These are phyloP conservation scores for Gentiana straminea DNA, from an alignment of 257 asterid species.

Conservation along the genomic window DNA sequence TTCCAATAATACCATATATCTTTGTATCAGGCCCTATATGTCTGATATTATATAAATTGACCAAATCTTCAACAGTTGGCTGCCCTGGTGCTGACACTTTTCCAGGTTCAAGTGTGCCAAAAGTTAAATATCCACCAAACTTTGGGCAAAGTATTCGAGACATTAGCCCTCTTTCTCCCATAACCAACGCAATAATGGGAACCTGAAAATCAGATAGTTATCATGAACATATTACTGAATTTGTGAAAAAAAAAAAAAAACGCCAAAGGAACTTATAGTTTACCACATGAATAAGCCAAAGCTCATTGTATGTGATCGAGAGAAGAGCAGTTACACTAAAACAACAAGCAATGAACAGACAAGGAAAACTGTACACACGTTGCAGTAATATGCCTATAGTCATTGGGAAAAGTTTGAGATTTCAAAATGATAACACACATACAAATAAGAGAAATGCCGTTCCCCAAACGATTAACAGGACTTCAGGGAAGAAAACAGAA, in stretches of 20 bases:
- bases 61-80: slow-evolving; percentile 77
- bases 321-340: too few relatives aligned
- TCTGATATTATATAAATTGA: slow-evolving; percentile 71
- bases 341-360: too few relatives aligned
- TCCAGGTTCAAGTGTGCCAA: slow-evolving; percentile 75
- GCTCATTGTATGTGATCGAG: too few relatives aligned
- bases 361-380: too few relatives aligned
- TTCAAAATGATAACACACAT: too few relatives aligned
- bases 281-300: neutral
- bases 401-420: too few relatives aligned
- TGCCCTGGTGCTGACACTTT: slow-evolving; percentile 98
- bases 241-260: neutral
- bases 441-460: too few relatives aligned
- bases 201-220: slow-evolving; percentile 29
- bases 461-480: too few relatives aligned
- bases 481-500: too few relatives aligned
- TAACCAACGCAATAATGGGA: slow-evolving; percentile 92
- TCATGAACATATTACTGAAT: slow-evolving; percentile 1
- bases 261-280: neutral
- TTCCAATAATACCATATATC: slow-evolving; percentile 81
- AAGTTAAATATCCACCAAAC: slow-evolving; percentile 94
- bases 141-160: slow-evolving; percentile 88
- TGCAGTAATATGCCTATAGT: too few relatives aligned
- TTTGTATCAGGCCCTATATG: slow-evolving; percentile 72
- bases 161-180: slow-evolving; percentile 95